Percentiles rank a stretch among this genome's conserved stretches.
phyloP scores from a whole-genome alignment of 495 filamentous ascomycete species.

The Penicillium waksmanii region DNA sequence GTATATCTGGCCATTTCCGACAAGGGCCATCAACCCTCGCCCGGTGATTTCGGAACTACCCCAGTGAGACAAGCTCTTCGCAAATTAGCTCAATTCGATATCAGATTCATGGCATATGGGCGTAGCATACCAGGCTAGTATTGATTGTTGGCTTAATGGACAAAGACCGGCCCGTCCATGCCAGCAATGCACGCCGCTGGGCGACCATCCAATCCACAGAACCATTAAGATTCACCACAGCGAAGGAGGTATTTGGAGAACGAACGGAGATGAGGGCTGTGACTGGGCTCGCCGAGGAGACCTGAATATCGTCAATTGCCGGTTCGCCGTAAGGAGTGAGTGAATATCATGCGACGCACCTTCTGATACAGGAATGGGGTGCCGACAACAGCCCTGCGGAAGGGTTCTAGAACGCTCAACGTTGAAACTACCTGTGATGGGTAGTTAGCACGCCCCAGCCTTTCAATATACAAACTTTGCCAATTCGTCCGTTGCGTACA shows the following conservation, averaged over 20 bases:
- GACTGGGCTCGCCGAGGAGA: conserved; percentile 82
- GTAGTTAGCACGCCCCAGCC: conserved; percentile 7
- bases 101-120: background rate
- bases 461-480: background rate
- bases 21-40: conserved; percentile 81
- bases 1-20: conserved; percentile 84
- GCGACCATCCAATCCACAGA: conserved; percentile 95
- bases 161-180: conserved; percentile 94
- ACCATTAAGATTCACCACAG: conserved; percentile 85
- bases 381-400: conserved; percentile 73
- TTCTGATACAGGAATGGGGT: conserved; percentile 95
- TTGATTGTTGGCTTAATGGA: conserved; percentile 74
- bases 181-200: conserved; percentile 81
- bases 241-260: conserved; percentile 80
- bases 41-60: conserved; percentile 86
- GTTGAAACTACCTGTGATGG: conserved; percentile 73
- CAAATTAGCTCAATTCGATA: conserved; percentile 41
- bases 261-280: conserved; percentile 86
- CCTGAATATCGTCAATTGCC: conserved; percentile 38
- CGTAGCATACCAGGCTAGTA: conserved; percentile 61
- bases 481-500: conserved; percentile 51
- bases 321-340: background rate
- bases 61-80: conserved; percentile 81
- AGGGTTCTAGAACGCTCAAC: conserved; percentile 82
- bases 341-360: conserved; percentile 32